Evolutionary conservation across 2,329 filamentous ascomycete species (phyloP).

Genomic region (Penicillium concentricum): DNA sequence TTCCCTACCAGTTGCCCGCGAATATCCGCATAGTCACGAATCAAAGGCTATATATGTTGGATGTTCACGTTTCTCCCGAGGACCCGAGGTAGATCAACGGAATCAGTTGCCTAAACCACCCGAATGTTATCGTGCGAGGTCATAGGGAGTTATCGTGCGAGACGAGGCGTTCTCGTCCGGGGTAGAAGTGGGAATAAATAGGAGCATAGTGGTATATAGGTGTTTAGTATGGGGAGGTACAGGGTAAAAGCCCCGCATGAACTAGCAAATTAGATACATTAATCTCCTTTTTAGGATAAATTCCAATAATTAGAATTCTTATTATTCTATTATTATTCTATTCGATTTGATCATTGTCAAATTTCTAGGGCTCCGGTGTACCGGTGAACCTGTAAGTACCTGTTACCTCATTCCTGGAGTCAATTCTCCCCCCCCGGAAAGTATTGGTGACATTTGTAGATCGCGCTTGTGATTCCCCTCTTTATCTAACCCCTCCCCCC

Average conservation of each 20-base stretch:
- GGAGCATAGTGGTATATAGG: no score
- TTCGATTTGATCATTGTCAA: conserved; percentile 5
- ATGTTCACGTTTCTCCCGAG: conserved; percentile 7
- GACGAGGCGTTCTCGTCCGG: neutral
- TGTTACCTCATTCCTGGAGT: conserved; percentile 26
- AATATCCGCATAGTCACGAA: conserved; percentile 15
- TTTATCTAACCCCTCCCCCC: conserved; percentile 14
- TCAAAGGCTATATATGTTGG: neutral
- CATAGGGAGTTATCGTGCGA: conserved; percentile 14
- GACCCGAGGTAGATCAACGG: conserved; percentile 20
- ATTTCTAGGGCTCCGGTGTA: conserved; percentile 19
- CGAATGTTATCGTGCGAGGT: conserved; percentile 15
- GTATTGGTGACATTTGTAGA: conserved; percentile 11
- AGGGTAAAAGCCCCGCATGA: no score
- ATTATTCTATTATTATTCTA: neutral
- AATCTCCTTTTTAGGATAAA: no score
- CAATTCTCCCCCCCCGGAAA: conserved; percentile 12
- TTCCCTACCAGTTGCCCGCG: conserved; percentile 16
- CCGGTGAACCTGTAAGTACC: conserved; percentile 25
- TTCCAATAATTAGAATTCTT: no score
- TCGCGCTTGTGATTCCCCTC: conserved; percentile 9
- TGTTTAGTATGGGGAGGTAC: no score
- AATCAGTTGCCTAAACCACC: conserved; percentile 21
- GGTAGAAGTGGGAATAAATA: neutral
- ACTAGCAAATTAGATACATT: no score